These are phyloP conservation scores for Drosera capensis DNA, from an alignment of 148 eudicot species.

Conservation along the genomic window DNA sequence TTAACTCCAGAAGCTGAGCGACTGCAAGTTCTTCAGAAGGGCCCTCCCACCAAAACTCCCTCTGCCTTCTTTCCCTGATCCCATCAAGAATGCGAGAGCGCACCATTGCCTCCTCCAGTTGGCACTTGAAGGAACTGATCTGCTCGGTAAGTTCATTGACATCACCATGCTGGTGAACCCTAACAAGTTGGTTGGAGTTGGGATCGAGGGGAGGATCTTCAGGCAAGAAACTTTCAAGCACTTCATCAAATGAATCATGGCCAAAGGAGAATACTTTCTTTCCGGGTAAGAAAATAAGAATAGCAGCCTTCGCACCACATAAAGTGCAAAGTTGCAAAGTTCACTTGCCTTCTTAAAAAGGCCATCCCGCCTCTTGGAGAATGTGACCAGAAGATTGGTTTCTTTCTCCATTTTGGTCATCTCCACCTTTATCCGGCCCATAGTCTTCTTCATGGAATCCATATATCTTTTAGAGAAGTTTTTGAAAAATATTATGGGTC, in stretches of 20 bases:
- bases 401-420: neutral
- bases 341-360: neutral
- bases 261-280: neutral
- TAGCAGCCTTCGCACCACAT: neutral
- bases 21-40: neutral
- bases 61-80: neutral
- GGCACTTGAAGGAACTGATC: conserved; percentile 4
- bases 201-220: neutral
- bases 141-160: conserved; percentile 6
- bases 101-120: neutral
- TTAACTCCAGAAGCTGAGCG: neutral
- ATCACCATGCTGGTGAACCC: neutral
- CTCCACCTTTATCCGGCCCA: neutral
- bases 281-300: neutral
- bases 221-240: neutral
- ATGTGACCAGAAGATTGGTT: neutral
- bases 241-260: neutral
- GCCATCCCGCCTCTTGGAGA: neutral
- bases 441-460: too few relatives aligned
- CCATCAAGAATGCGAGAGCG: neutral
- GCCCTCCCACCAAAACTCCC: neutral
- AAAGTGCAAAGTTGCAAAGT: neutral
- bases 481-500: too few relatives aligned
- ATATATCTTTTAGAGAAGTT: too few relatives aligned
- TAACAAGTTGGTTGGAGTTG: neutral